Conservation (phyloP, 495 filamentous ascomycete genomes). For the Penicillium ochrochloron region DNA sequence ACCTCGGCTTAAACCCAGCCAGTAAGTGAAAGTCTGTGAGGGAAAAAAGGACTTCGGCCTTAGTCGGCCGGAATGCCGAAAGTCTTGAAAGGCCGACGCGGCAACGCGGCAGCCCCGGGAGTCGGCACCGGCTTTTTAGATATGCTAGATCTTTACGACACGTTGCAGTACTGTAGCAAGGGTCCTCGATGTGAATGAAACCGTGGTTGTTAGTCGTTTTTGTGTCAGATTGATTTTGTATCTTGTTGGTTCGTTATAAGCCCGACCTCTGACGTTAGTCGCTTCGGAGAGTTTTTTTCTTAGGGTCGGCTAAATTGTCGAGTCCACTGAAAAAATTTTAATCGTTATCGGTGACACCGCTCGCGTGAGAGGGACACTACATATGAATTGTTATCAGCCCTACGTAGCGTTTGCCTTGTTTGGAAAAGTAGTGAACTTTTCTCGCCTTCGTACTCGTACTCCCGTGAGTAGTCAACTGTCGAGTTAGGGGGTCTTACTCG, state of each 20-base stretch:
- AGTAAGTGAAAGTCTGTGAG: not conserved
- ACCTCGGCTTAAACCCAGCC: not conserved
- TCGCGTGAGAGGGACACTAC: not conserved
- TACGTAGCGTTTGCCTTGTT: not conserved
- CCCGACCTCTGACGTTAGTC: not conserved
- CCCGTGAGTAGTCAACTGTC: not conserved
- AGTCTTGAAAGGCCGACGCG: slow-evolving; percentile 22
- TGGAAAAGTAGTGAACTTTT: not conserved
- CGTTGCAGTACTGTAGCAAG: not conserved
- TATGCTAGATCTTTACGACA: not conserved
- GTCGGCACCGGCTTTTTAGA: slow-evolving; percentile 20
- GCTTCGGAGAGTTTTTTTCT: not conserved
- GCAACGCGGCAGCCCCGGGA: slow-evolving; percentile 27
- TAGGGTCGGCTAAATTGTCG: not conserved
- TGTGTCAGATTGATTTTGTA: not conserved
- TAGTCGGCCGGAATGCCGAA: slow-evolving; percentile 26
- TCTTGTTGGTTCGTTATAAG: not conserved
- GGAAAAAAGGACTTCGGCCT: slow-evolving; percentile 10
- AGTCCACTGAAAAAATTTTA: not conserved
- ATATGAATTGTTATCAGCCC: not conserved
- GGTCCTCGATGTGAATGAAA: slow-evolving; percentile 1
- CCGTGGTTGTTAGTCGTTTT: slow-evolving; percentile 3
- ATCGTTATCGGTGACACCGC: not conserved
- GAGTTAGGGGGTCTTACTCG: not conserved
- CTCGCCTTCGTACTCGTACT: not conserved